phyloP scores from a whole-genome alignment of 495 filamentous ascomycete species.

The Pyrenula aspistea region DNA sequence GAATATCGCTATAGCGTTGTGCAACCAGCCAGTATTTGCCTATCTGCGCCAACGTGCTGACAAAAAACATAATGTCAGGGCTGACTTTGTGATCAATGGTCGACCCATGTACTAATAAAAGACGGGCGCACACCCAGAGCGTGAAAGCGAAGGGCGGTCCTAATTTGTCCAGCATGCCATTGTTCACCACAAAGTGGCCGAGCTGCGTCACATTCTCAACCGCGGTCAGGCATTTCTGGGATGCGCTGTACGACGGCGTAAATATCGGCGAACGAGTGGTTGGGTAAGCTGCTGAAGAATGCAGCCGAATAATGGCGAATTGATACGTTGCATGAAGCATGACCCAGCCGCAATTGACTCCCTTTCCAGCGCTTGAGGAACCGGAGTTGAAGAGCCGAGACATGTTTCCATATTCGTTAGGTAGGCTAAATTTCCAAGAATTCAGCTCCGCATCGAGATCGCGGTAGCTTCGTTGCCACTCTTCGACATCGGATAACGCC shows the following conservation, averaged over 20 bases:
- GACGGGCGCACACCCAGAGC: constrained; percentile 80
- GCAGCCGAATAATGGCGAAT: constrained; percentile 75
- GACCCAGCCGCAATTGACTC: constrained; percentile 69
- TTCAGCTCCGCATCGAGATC: constrained; percentile 67
- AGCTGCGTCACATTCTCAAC: constrained; percentile 75
- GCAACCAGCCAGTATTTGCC: constrained; percentile 77
- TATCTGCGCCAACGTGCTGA: constrained; percentile 68
- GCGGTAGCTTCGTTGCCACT: constrained; percentile 79
- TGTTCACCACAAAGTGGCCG: constrained; percentile 58
- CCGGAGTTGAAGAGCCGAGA: constrained; percentile 54
- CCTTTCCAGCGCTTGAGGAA: constrained; percentile 37
- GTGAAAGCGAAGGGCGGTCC: constrained; percentile 84
- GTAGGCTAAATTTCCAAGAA: constrained; percentile 72
- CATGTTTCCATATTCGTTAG: constrained; percentile 70
- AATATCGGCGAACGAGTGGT: constrained; percentile 78
- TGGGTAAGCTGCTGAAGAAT: constrained; percentile 87
- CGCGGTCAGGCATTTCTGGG: constrained; percentile 66
- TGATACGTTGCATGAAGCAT: constrained; percentile 79
- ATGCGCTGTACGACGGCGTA: constrained; percentile 70
- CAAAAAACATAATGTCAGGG: constrained; percentile 64
- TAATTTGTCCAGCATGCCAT: constrained; percentile 63
- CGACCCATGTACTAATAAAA: constrained; percentile 76
- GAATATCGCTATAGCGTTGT: constrained; percentile 64
- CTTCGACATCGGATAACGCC: constrained; percentile 68
- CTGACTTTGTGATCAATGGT: constrained; percentile 74